Base-by-base conservation (phyloP, 768 basidiomycete genomes). In the Amanita subjunquillea region DNA sequence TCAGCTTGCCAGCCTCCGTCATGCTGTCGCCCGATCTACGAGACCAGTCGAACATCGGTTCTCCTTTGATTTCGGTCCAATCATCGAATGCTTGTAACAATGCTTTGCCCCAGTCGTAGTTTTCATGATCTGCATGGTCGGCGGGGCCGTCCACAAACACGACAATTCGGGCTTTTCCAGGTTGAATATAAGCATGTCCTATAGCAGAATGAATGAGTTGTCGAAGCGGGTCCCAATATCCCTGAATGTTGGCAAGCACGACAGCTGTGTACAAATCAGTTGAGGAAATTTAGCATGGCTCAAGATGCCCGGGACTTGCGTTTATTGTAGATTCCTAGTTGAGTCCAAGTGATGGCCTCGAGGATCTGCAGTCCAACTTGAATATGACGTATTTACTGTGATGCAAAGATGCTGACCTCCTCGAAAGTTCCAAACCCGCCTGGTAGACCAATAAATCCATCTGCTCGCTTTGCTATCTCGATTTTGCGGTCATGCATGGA, bases 381-480 rank as follows among this genome's bases (percentile, higher is more conserved):
- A 36, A 10, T 39, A 38, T 29, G 15, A 43, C 40, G 40, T 34
- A 27, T 43, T 41, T 39, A 30, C 54, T 60, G 37, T 20, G 53
- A 50, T 43, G 32, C 17, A n/a, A 9, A 10, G 6, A 10, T 20
- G 51, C 64, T 55, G 29, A 85, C 88, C 77, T 97, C 95, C 68
- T 99, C 96, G 57, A 91, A 90, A 0, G 94, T 97, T 8, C 95
- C 95, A 62, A 82, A 96, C 0, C 95, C 95, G 17, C 95, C 95
- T 1, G 95, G 94, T 17, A 99, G 71, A 9, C 83, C 90, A 44
- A 97, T 70, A 60, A 99, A 99, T 0, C 83, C 93, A 15, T 77
- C 75, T 0, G 79, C 80, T 7, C 86, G 72, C 57, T 78, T 78
- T 0, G 94, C 92, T 93, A 98, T 96, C 63, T 87, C 82, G 7